A percentile compares a stretch with the other conserved stretches of the same genome.
Evolutionary conservation across 2,329 filamentous ascomycete species (phyloP).

Genomic region (Aspergillus glaucus): DNA sequence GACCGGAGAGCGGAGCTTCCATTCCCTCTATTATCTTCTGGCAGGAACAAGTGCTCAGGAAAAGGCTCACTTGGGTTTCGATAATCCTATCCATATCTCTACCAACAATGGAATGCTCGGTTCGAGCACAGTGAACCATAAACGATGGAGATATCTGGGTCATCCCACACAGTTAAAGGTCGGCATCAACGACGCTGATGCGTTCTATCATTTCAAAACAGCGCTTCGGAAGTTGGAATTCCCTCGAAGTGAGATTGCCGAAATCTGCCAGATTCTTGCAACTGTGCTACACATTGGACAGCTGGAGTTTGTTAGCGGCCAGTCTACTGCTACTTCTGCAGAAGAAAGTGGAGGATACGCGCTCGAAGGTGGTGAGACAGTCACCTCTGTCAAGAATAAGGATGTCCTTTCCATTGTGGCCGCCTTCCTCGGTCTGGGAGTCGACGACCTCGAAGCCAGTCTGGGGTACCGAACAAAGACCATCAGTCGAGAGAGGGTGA

Average conservation of each 20-base stretch:
- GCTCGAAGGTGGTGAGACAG: constrained; percentile 79
- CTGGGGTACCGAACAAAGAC: constrained; percentile 96
- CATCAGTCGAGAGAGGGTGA: constrained; percentile 92
- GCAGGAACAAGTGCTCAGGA: constrained; percentile 87
- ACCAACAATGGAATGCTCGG: constrained; percentile 45
- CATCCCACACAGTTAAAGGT: constrained; percentile 96
- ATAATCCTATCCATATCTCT: constrained; percentile 38
- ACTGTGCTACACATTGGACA: constrained; percentile 96
- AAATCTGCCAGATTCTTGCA: constrained; percentile 91
- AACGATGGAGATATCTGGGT: constrained; percentile 91
- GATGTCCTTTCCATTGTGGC: constrained; percentile 80
- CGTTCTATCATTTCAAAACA: constrained; percentile 96
- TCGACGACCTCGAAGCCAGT: constrained; percentile 75
- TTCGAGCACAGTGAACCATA: constrained; percentile 54
- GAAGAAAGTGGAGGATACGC: constrained; percentile 96
- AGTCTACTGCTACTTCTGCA: constrained; percentile 68
- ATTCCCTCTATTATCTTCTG: constrained; percentile 90
- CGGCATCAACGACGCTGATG: constrained; percentile 90
- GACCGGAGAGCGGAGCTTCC: constrained; percentile 93
- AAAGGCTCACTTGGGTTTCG: constrained; percentile 73
- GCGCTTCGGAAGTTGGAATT: constrained; percentile 92
- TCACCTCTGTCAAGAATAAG: constrained; percentile 89
- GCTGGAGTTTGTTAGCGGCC: constrained; percentile 81
- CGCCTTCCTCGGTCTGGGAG: constrained; percentile 85
- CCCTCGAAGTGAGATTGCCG: constrained; percentile 84